Conservation (phyloP, 2,329 filamentous ascomycete genomes). For the Verticillium longisporum region DNA sequence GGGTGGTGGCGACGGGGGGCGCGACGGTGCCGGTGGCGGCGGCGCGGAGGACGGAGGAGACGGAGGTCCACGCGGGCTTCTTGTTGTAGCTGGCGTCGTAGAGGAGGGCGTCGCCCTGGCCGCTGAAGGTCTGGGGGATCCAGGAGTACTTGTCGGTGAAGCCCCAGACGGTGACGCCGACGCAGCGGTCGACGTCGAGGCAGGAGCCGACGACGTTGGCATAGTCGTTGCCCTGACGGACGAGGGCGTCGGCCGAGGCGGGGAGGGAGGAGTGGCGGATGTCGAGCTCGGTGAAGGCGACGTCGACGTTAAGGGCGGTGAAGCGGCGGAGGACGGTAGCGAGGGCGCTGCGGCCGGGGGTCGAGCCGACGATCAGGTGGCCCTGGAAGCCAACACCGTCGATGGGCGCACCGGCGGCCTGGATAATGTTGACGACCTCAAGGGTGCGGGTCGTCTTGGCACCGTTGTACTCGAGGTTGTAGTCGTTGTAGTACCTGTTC, state of each 20-base stretch:
- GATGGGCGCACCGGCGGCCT: slow-evolving; percentile 35
- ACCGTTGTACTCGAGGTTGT: slow-evolving; percentile 41
- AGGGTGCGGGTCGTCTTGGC: slow-evolving; percentile 26
- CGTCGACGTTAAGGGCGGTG: slow-evolving; percentile 44
- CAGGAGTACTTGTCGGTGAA: slow-evolving; percentile 31
- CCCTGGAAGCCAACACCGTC: slow-evolving; percentile 46
- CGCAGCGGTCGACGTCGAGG: slow-evolving; percentile 28
- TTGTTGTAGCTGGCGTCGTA: slow-evolving; percentile 27
- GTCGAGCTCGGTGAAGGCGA: slow-evolving; percentile 57
- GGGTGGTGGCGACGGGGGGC: background rate
- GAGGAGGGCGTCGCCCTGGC: slow-evolving; percentile 31
- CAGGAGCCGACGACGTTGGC: slow-evolving; percentile 28
- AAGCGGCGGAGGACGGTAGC: slow-evolving; percentile 41
- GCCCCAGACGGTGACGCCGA: slow-evolving; percentile 38
- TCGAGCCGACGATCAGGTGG: slow-evolving; percentile 38
- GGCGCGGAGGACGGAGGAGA: slow-evolving; percentile 25
- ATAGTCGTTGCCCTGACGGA: slow-evolving; percentile 42
- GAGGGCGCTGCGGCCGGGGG: slow-evolving; percentile 35
- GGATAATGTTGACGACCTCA: slow-evolving; percentile 25
- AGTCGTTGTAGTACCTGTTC: slow-evolving; percentile 49
- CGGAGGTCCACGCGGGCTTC: slow-evolving; percentile 32
- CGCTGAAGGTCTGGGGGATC: slow-evolving; percentile 29
- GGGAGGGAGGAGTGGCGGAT: slow-evolving; percentile 44
- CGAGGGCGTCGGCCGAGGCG: slow-evolving; percentile 27
- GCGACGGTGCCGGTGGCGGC: slow-evolving; percentile 13